Evolutionary conservation across 179 eudicot species (phyloP).

Genomic region (Beta corolliflora): DNA sequence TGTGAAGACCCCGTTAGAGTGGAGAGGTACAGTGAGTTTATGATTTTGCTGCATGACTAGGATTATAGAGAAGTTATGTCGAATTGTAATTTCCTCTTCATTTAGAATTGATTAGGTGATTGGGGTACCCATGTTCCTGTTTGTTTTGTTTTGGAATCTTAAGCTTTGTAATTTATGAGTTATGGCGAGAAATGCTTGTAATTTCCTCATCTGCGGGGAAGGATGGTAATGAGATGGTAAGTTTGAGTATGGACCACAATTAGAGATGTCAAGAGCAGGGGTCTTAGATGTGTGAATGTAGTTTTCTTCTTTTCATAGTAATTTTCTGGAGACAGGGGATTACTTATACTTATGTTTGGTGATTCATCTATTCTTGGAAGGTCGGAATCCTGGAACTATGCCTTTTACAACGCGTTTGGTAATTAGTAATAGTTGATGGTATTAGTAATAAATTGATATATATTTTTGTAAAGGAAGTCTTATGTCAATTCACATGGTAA

Average conservation of each 20-base stretch:
- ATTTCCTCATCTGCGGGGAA: not conserved
- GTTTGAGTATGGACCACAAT: not conserved
- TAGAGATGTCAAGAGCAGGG: not conserved
- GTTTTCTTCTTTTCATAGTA: not conserved
- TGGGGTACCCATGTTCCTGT: not conserved
- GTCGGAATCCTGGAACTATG: too few species aligned
- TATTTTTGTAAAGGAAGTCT: too few species aligned
- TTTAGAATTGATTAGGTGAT: not conserved
- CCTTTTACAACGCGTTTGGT: too few species aligned
- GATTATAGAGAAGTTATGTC: not conserved
- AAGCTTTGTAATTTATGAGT: not conserved
- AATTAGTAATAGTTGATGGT: too few species aligned
- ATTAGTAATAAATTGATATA: too few species aligned
- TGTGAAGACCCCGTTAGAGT: not conserved
- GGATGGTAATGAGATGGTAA: not conserved
- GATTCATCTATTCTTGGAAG: too few species aligned
- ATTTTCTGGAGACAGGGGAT: not conserved
- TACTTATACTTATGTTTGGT: too few species aligned
- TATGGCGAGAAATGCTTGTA: not conserved
- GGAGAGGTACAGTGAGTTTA: not conserved
- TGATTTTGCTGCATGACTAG: not conserved
- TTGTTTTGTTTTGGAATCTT: not conserved
- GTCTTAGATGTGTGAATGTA: not conserved
- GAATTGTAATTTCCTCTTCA: not conserved
- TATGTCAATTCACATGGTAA: too few species aligned